These are phyloP conservation scores for Plasmodium gonderi DNA, from an alignment of 169 alveolate species.

Conservation along the genomic window DNA sequence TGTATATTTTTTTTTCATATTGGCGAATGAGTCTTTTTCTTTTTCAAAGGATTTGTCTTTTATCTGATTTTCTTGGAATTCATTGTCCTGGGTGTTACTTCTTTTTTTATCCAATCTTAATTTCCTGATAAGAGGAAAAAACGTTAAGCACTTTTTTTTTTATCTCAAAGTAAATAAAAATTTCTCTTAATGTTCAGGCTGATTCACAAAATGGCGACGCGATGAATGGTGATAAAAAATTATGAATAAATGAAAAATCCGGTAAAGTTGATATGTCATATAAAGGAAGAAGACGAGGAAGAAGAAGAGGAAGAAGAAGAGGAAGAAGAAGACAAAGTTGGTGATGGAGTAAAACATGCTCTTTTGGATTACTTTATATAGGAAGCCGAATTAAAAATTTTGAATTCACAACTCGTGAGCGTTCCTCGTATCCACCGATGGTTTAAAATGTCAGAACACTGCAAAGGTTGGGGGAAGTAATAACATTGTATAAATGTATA, in stretches of 20 bases:
- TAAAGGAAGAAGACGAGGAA: too few relatives aligned
- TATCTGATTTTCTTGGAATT: constrained; percentile 33
- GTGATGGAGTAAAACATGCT: neutral
- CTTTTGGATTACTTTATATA: constrained; percentile 37
- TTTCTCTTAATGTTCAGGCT: neutral
- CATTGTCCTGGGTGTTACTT: constrained; percentile 8
- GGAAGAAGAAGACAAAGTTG: too few relatives aligned
- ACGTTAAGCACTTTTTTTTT: neutral
- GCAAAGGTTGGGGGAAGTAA: constrained; percentile 9
- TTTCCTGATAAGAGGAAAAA: constrained; percentile 8
- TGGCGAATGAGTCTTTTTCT: constrained; percentile 52
- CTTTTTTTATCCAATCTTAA: constrained; percentile 37
- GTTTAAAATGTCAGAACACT: constrained; percentile 66
- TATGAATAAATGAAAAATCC: too few relatives aligned
- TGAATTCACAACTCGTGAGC: constrained; percentile 63
- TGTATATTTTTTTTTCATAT: constrained; percentile 61
- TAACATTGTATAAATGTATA: neutral
- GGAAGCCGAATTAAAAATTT: constrained; percentile 70
- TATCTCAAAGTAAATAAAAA: neutral
- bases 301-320: too few relatives aligned
- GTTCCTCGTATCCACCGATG: constrained; percentile 75
- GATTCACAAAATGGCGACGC: neutral
- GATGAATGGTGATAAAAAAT: neutral
- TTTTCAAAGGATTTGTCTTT: constrained; percentile 57
- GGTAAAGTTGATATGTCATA: too few relatives aligned